A percentile compares a stretch with the other conserved stretches of the same genome.
Conservation (phyloP, 345 rosid genomes). For the Sonneratia caseolaris region DNA sequence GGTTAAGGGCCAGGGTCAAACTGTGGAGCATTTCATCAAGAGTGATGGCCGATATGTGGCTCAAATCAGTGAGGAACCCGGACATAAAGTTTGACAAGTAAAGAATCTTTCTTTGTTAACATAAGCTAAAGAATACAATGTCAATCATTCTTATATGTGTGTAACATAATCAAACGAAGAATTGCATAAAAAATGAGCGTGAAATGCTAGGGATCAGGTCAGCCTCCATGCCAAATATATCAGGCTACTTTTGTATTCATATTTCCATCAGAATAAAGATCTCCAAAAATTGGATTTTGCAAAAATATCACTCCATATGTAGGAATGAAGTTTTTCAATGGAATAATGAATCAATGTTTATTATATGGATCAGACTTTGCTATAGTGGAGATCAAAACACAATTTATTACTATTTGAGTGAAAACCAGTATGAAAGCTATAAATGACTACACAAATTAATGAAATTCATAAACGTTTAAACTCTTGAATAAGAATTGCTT, state of each 20-base stretch:
- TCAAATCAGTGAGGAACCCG: constrained; percentile 82
- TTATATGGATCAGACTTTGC: background rate
- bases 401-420: background rate
- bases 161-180: background rate
- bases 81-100: constrained; percentile 51
- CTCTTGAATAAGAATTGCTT: too few species aligned
- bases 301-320: background rate
- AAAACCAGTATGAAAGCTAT: background rate
- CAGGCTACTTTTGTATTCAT: background rate
- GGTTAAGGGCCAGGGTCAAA: constrained; percentile 30
- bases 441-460: too few species aligned
- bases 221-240: background rate
- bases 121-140: background rate
- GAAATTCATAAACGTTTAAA: too few species aligned
- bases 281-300: background rate
- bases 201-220: background rate
- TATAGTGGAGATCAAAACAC: too few species aligned
- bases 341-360: background rate
- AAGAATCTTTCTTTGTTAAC: background rate
- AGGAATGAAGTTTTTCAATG: too few species aligned
- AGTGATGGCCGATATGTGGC: constrained; percentile 96
- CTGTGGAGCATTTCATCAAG: constrained; percentile 91
- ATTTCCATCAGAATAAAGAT: background rate
- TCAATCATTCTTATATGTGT: constrained; percentile 1
- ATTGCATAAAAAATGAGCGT: background rate